Percentiles rank a stretch among this genome's conserved stretches.
phyloP scores from a whole-genome alignment of 331 rosid species.

The Dryas integrifolia region DNA sequence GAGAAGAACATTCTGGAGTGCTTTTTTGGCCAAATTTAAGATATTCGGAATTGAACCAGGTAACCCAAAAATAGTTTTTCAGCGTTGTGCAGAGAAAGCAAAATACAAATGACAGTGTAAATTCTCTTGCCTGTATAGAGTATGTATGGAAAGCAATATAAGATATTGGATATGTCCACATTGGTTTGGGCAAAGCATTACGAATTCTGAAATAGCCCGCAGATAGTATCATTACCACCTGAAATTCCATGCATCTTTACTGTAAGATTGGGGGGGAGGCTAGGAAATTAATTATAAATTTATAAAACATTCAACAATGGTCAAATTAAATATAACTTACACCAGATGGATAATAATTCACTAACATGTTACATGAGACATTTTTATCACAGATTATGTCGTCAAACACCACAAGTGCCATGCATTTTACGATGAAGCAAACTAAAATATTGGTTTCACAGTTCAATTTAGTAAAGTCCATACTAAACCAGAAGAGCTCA shows the following conservation, averaged over 20 bases:
- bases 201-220: conserved; percentile 95
- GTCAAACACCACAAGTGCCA: background rate
- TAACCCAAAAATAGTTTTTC: background rate
- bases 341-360: background rate
- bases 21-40: background rate
- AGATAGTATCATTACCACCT: conserved; percentile 94
- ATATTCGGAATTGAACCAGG: background rate
- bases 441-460: background rate
- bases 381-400: background rate
- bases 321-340: background rate
- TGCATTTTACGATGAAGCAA: background rate
- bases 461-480: background rate
- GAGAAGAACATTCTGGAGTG: background rate
- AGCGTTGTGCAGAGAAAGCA: conserved; percentile 2
- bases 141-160: conserved; percentile 86
- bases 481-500: background rate
- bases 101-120: background rate
- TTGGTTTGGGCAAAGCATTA: conserved; percentile 70
- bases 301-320: conserved; percentile 2
- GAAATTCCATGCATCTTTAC: conserved; percentile 34
- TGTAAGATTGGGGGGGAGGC: conserved; percentile 21
- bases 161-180: conserved; percentile 88
- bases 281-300: background rate
- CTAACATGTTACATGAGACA: background rate
- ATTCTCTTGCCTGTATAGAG: conserved; percentile 75